Base-by-base conservation (phyloP, 106 monocot genomes). In the Allium fistulosum region DNA sequence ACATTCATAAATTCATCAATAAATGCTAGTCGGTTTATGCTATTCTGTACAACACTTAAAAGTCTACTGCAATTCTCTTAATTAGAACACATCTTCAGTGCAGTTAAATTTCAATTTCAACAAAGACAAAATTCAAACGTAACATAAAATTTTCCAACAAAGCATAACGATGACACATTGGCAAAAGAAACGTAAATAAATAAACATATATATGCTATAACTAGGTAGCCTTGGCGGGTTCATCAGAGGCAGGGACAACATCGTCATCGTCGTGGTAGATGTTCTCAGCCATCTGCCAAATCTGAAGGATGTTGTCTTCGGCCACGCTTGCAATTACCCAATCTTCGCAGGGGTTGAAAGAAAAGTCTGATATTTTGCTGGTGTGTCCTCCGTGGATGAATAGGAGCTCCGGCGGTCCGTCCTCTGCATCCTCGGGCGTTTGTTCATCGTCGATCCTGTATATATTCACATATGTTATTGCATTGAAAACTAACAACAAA, bases 281-380 rank as follows among this genome's bases (percentile, higher is more conserved):
- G 76, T 90, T 97, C 75, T 97, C 97, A 0, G 97, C 97, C 97
- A 99, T 99, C 71, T 97, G 97, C 97, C 97, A 97, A 72, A 97
- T 92, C 73, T 97, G 97, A 57, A 97, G 97, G 61, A 97, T 97
- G 78, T 97, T 97, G 49, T 97, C 92, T 67, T 97, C 92, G 10
- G 97, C 97, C 3, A 97, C 97, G 17, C 97, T 97, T 11, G 92
- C 83, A 10, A 97, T 74, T 8, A 89, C 82, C 97, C 92, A 92
- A 17, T 89, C 89, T 63, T 97, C 97, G 11, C 78, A 80, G 1
- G 97, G 97, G 57, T 99, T 99, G 92, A 92, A 99, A 8, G 97
- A 92, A 70, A 99, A 99, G 71, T 99, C 97, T 0, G 97, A 93
- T 63, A 99, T 90, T 75, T 99, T 99, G 84, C 97, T 99, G 1